Evolutionary conservation across 495 filamentous ascomycete genomes (phyloP), one percentile per base, ranked within the genome.

Genomic region (Monascus purpureus): DNA sequence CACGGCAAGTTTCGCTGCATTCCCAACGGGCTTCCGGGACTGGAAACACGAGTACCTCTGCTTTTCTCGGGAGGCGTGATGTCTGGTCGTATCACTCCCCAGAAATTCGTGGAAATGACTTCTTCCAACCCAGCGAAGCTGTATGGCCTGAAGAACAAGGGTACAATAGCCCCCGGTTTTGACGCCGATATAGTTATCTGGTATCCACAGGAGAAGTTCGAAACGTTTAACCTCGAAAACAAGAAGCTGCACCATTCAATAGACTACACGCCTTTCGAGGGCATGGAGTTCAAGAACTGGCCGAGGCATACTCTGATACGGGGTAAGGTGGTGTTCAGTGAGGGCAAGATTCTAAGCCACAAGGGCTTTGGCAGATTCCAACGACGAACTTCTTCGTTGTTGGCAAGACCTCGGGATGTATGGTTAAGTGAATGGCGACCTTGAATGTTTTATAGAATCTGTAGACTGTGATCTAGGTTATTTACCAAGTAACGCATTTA

Each of bases 241-340:
- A 47, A 49, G 6, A 64, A 67, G 48, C 45, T 78, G 35, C 71
- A 76, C 41, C 72, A 75, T 35, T 57, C 67, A 38, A 63, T 67
- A 2, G 72, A 78, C 38, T 74, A 75, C 40, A 75, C 71, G 17
- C 71, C 70, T 1, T 79, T 63, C 38, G 74, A 77, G 50, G 71
- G 70, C 1, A 58, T 60, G 38, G 46, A 41, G 18, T 43, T 76
- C 23, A 50, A 51, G 18, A 70, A 75, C 26, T 79, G 72, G 73
- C 72, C 71, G 12, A 52, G 71, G 25, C 75, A 70, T 43, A 76
- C 71, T 4, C 52, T 77, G 9, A 39, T 79, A 9, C 54, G 72
- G 14, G 72, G 72, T 1, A 50, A 68, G 35, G 61, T 75, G 3
- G 61, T 75, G 4, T 79, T 68, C 65, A 64, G 71, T 37, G 47